Percentiles rank a stretch among this genome's conserved stretches.
Conservation (phyloP, 192 early-diverging fungal genomes). For the Rhizophagus prolifer region DNA sequence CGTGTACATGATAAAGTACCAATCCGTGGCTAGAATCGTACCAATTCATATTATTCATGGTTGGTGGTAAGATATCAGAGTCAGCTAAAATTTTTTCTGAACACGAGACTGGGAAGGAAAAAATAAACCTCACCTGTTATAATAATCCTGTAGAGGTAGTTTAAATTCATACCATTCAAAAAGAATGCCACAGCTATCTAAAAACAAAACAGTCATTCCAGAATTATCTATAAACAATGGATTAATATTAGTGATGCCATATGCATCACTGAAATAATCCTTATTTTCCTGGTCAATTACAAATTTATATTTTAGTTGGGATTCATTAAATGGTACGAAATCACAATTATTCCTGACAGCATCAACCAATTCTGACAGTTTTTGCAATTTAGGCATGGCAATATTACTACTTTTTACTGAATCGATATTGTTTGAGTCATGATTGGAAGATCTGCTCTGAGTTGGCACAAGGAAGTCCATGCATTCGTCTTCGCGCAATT, state of each 20-base stretch:
- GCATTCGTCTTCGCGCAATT: background rate
- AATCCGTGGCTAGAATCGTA: no score
- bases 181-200: constrained; percentile 10
- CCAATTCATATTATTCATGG: no score
- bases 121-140: no score
- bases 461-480: background rate
- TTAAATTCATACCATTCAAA: constrained; percentile 7
- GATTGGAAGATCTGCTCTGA: background rate
- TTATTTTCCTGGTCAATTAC: no score
- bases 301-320: no score
- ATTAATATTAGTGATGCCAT: background rate
- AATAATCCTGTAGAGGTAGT: no score
- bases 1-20: no score
- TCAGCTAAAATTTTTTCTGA: no score
- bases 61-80: no score
- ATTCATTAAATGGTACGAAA: background rate
- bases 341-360: background rate
- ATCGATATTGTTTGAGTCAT: background rate
- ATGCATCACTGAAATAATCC: background rate
- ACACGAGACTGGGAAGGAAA: no score
- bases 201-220: constrained; percentile 13
- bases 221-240: constrained; percentile 1
- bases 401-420: background rate
- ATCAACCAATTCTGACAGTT: background rate
- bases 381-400: constrained; percentile 4